Conservation (phyloP, 2,329 filamentous ascomycete genomes). For the Xylariaceae sp. region DNA sequence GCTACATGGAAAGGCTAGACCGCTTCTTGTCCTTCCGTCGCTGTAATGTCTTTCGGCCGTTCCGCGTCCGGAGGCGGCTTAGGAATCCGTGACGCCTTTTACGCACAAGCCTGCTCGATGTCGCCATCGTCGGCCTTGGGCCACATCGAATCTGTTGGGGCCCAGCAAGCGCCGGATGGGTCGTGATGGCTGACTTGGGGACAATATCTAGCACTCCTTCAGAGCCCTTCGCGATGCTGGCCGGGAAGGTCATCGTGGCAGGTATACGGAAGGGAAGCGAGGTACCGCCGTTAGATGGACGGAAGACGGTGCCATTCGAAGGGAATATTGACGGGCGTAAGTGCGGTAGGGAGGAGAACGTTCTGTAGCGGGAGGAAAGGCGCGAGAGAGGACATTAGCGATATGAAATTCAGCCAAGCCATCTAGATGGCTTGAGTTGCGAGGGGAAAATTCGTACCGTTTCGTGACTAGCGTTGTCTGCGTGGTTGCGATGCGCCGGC, state of each 20-base stretch:
- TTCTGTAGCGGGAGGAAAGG: conserved; percentile 28
- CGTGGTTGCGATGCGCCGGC: conserved; percentile 9
- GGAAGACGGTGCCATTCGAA: conserved; percentile 27
- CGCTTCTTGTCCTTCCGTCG: conserved; percentile 50
- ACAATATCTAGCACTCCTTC: conserved; percentile 40
- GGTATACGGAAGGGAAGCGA: conserved; percentile 20
- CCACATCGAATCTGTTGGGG: conserved; percentile 50
- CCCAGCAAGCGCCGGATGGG: conserved; percentile 47
- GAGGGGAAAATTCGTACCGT: conserved; percentile 9
- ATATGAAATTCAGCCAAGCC: background rate
- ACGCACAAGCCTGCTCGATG: conserved; percentile 49
- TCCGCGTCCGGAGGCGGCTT: conserved; percentile 43
- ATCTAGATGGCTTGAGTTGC: background rate
- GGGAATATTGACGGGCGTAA: conserved; percentile 44
- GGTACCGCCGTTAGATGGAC: conserved; percentile 27
- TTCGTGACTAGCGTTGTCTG: conserved; percentile 8
- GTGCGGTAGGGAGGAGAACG: conserved; percentile 45
- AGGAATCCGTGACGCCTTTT: conserved; percentile 57
- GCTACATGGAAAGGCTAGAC: conserved; percentile 36
- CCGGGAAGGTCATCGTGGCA: conserved; percentile 12
- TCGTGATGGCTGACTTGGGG: conserved; percentile 41
- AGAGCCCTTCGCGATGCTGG: conserved; percentile 11
- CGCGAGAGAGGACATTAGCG: background rate
- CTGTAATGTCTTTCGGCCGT: conserved; percentile 48
- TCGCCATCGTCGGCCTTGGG: conserved; percentile 53